A percentile compares a stretch with the other conserved stretches of the same genome.
phyloP scores from a whole-genome alignment of 331 rosid species.

The Malus hybrid region DNA sequence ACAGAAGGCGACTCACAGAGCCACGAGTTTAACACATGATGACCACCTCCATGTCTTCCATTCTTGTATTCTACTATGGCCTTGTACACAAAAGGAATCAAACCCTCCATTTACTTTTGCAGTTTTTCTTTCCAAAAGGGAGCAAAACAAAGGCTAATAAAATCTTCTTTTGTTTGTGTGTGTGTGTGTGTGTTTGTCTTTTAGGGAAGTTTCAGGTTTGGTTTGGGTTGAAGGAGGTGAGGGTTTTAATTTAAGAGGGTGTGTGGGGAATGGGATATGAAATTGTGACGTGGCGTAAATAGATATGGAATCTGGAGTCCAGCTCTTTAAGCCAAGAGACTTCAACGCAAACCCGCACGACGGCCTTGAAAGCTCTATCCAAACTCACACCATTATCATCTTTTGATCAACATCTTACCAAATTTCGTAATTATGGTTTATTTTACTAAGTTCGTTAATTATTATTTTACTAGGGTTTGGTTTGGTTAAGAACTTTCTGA shows the following conservation, averaged over 20 bases:
- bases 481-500: background rate
- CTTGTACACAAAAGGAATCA: constrained; percentile 78
- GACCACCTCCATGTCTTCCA: constrained; percentile 15
- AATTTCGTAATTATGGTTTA: constrained; percentile 13
- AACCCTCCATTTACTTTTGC: constrained; percentile 66
- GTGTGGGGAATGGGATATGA: background rate
- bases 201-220: background rate
- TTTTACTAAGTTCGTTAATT: background rate
- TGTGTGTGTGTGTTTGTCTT: background rate
- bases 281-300: constrained; percentile 52
- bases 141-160: background rate
- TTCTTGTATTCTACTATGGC: constrained; percentile 66
- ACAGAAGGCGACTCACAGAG: constrained; percentile 65
- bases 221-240: constrained; percentile 13
- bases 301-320: constrained; percentile 28
- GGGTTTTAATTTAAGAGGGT: constrained; percentile 15
- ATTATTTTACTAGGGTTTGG: background rate
- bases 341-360: constrained; percentile 50
- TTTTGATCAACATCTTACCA: constrained; percentile 15
- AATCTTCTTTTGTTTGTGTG: background rate
- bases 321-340: constrained; percentile 51
- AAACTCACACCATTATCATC: constrained; percentile 25
- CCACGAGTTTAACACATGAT: constrained; percentile 50
- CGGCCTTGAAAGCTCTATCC: constrained; percentile 48
- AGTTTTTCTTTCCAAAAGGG: background rate